Base-by-base conservation (phyloP, 805 yeast species). In the Nakazawaea wyomingensis region DNA sequence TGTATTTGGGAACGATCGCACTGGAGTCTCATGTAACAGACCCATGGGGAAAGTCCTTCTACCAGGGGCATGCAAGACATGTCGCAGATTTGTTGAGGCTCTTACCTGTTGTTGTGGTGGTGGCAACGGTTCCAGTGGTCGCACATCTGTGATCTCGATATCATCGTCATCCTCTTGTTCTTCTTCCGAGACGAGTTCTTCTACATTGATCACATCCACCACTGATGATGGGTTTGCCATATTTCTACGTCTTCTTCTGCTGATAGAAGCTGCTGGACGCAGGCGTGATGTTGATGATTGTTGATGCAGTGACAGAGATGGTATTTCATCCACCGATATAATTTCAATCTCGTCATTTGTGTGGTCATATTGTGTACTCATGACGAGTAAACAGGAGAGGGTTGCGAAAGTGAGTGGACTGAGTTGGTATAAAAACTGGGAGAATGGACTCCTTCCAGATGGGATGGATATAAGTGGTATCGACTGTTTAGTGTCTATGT, bases 151-250 rank as follows among this genome's bases (percentile, higher is more conserved):
- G 13, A 49, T 42, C 19, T 49, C 46, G 17, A 49, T 35, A 3
- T 44, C 50, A 37, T 45, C 27, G 11, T 51, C 50, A 31, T 33
- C 44, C 17, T 34, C 41, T 9, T 33, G 31, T 20, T 36, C 34
- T 5, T 28, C 34, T 24, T 33, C 45, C 4, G 49, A 46, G 16
- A 35, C 19, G 17, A 40, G 32, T 14, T 31, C 43, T 11, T 40
- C 43, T 9, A 40, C 28, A 34, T 40, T 20, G 34, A 40, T 34
- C 18, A 40, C 34, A 19, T 39, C 14, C 6, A 10, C 17, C 10
- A 10, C 21, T 10, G 14, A 6, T 35, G 31, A n/a, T 9, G 13
- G 29, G 10, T 14, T 7, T 10, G 20, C 14, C 16, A 18, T 14
- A 19, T 27, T 34, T 34, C 37, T 21, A 8, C 26, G 28, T 13